Evolutionary conservation across 202 grass and related monocot species (phyloP).

Genomic region (Eragrostis tef): DNA sequence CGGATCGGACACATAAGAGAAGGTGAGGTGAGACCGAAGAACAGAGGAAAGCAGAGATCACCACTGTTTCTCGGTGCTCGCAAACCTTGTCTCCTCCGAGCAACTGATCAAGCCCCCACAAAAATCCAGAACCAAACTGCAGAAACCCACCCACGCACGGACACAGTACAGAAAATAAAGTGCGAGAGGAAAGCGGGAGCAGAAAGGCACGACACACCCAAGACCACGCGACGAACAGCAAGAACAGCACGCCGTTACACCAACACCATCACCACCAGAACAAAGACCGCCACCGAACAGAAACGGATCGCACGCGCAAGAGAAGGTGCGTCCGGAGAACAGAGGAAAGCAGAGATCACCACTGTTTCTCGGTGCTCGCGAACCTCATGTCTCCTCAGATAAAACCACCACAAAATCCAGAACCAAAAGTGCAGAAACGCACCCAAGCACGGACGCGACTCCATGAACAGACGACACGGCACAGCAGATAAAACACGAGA

Average conservation of each 20-base stretch:
- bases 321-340: neutral
- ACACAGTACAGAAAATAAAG: neutral
- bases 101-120: neutral
- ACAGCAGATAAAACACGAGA: neutral
- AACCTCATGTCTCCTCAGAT: neutral
- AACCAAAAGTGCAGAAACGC: neutral
- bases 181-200: neutral
- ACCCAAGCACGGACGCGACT: neutral
- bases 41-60: slow-evolving; percentile 8
- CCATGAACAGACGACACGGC: neutral
- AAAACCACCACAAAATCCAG: neutral
- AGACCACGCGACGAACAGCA: neutral
- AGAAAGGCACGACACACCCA: neutral
- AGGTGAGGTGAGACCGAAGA: neutral
- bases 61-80: neutral
- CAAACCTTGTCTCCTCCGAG: neutral
- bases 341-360: slow-evolving; percentile 19
- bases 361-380: neutral
- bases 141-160: neutral
- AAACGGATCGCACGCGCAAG: too few species aligned
- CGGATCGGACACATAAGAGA: neutral
- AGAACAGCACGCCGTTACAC: neutral
- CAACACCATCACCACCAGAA: neutral
- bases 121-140: neutral
- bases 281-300: too few species aligned